Evolutionary conservation across 2,329 filamentous ascomycete genomes (phyloP), one percentile per base, ranked within the genome.

Genomic region (Colletotrichum eleusines): DNA sequence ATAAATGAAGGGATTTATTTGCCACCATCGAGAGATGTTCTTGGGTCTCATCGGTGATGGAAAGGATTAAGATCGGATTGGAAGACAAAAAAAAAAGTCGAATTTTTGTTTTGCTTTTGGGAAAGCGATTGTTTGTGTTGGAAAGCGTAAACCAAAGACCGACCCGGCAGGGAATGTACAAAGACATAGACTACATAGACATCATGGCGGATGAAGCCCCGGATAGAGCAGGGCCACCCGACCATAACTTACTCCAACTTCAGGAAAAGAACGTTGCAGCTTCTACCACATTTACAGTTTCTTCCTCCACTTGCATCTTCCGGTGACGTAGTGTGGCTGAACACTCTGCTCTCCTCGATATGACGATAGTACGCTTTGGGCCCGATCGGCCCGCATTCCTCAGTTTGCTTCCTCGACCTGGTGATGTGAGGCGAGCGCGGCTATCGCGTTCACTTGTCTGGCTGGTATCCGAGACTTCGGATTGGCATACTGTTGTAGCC

Each of bases 141-240:
- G 62, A 46, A 38, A 31, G 55, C 44, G n/a, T 35, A 46, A 58
- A 46, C 26, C 44, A 44, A 6, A 11, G 35, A 31, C 5, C 31
- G 20, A 46, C 44, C 35, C 4, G 44, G 46, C 23, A 50, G 58
- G 58, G 35, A 26, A 11, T 31, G 69, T 69, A 71, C 64, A 69
- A 59, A 59, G 53, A 40, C 28, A 55, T 63, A 71, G 69, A 69
- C 14, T 14, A 58, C 38, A 63, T 63, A 67, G 57, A 71, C 50
- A 31, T 16, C 40, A 33, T 44, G n/a, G 23, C 6, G 38, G 54
- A 38, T 6, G 20, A 44, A 4, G 12, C 6, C 12, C 9, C 9
- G 44, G 11, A 53, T 62, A 62, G 57, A 57, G 42, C 8, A 44
- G 8, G 42, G 18, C 20, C 42, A 40, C 33, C 23, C 40, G 54